Base-by-base conservation (phyloP, 2,329 filamentous ascomycete species). In the Zalaria obscura region DNA sequence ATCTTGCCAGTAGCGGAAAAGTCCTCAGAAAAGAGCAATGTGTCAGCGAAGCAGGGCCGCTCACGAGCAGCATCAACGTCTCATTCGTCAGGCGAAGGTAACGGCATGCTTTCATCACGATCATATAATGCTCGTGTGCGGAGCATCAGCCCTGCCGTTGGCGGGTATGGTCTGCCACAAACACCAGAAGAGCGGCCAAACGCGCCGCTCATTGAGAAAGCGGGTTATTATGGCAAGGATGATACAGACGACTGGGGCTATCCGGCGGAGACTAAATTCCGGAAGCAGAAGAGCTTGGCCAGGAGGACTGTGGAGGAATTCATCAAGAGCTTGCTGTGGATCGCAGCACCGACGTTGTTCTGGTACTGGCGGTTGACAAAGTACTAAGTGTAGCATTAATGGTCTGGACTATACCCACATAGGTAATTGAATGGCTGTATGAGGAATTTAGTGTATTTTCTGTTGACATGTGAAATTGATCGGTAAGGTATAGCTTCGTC, bases 291-390 rank as follows among this genome's bases (percentile, higher is more conserved):
- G 50, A 57, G 62, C 39, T 64, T 58, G 25, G 56, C 72, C 3
- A 56, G 58, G 1, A 55, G 75, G 4, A 69, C 82, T 4, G 56
- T 65, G 28, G 64, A 67, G 26, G 81, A 89, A 57, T 61, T 86
- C 32, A 70, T 68, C 60, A 70, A 66, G 5, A 78, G 73, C 36
- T 52, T 78, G 11, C 76, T 73, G 63, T 67, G 73, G 38, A 77
- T 87, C 3, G 68, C 67, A 4, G 75, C 73, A 68, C 72, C 83
- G 58, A 76, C 75, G 18, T 58, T 78, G 36, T 48, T 65, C 9
- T 77, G 78, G 57, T 91, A 83, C 68, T 67, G 67, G 27, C 83
- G 77, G 62, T 61, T 89, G 50, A 67, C 79, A 43, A 76, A 72
- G 62, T 69, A 69, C 27, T 40, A n/a, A 32, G 18, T 18, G 18